These are phyloP conservation scores for Maudiozyma humilis DNA, from an alignment of 1,139 yeast species.

Conservation along the genomic window DNA sequence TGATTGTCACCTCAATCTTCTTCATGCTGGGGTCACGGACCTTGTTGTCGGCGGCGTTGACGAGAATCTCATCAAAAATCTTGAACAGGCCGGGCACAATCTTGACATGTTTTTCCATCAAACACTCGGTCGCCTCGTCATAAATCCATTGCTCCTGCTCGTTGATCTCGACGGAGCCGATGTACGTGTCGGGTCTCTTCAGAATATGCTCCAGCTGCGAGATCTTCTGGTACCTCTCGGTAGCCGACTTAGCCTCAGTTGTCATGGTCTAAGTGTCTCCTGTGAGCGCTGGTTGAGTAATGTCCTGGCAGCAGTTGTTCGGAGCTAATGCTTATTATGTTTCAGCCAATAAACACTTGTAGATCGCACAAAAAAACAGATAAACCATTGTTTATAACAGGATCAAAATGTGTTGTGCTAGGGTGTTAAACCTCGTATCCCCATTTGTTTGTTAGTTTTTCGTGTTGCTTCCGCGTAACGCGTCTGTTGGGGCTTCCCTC, in stretches of 20 bases:
- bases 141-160: slow-evolving; percentile 81
- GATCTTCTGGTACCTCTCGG: slow-evolving; percentile 85
- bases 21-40: slow-evolving; percentile 91
- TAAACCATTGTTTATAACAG: too few species aligned
- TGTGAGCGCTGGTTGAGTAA: not conserved
- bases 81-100: slow-evolving; percentile 95
- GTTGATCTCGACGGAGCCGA: slow-evolving; percentile 85
- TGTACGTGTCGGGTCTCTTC: slow-evolving; percentile 95
- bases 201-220: slow-evolving; percentile 93
- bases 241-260: slow-evolving; percentile 38
- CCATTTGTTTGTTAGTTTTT: too few species aligned
- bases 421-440: too few species aligned
- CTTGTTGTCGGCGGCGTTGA: slow-evolving; percentile 97
- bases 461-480: too few species aligned
- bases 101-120: slow-evolving; percentile 62
- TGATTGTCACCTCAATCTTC: slow-evolving; percentile 69
- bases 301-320: too few species aligned
- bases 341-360: too few species aligned
- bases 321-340: too few species aligned
- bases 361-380: too few species aligned
- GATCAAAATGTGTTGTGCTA: too few species aligned
- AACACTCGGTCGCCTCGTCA: slow-evolving; percentile 59
- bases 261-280: slow-evolving; percentile 11
- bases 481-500: too few species aligned
- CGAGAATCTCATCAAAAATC: slow-evolving; percentile 93